Base-by-base conservation (phyloP, 768 basidiomycete species). In the Leccinellum luteum region DNA sequence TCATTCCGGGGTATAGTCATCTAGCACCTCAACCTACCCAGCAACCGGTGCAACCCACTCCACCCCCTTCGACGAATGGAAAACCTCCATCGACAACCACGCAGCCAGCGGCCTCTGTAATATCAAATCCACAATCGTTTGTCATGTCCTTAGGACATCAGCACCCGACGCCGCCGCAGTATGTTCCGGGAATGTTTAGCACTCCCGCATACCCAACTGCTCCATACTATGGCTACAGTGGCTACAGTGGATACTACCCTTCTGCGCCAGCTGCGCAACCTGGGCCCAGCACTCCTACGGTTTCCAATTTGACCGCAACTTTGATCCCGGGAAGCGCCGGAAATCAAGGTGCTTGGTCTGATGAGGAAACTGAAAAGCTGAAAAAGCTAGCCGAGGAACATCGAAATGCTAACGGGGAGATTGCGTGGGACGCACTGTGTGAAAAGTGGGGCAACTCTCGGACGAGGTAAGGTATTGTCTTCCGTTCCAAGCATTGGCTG, bases 361-460 rank as follows among this genome's bases (percentile, higher is more conserved):
- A 90, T 7, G 88, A 87, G 57, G 91, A 93, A 67, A 82, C 81
- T 0, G 87, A 89, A 60, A 79, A 82, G 41, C 67, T 93, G 57
- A 86, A 79, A 69, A 82, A 78, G 52, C 66, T 92, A 21, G 85
- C 87, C 0, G 90, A 91, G 60, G 83, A 89, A 52, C 85, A 85
- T 66, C 81, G 81, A 56, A 70, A 75, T 51, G 70, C 69, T 30
- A 76, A 66, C 15, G 68, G 77, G 5, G 76, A 78, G 52, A 85
- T 87, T 41, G 87, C 89, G 51, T 93, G 90, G 90, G 90, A 92
- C 69, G 83, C 85, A 75, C 80, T 92, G 23, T 83, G 86, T 51
- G 77, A 77, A 50, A 82, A 87, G 64, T 92, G 88, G 85, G 90
- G 90, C 4, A 80, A 80, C 59, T 82, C 82, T 38, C 79, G 90